A percentile compares a stretch with the other conserved stretches of the same genome.
phyloP scores from a whole-genome alignment of 1,284 basidiomycete genomes.

The Marasmius sp. region DNA sequence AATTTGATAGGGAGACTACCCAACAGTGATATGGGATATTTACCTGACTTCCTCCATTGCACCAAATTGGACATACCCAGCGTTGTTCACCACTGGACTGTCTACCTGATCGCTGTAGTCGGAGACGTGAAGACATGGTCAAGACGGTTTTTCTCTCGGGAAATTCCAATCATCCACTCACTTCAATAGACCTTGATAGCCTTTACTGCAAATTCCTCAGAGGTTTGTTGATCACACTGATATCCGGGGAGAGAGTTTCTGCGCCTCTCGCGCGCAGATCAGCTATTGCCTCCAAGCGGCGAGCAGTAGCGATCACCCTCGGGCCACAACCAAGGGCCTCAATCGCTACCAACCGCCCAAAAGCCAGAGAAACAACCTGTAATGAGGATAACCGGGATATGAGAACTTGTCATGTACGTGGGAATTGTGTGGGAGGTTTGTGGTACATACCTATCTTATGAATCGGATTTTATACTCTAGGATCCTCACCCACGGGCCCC shows the following conservation, averaged over 20 bases:
- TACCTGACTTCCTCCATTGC: slow-evolving; percentile 18
- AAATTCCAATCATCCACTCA: no score
- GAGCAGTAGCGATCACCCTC: slow-evolving; percentile 13
- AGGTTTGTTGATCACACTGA: background rate
- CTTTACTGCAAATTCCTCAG: slow-evolving; percentile 13
- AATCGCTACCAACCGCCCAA: slow-evolving; percentile 15
- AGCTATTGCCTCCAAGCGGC: slow-evolving; percentile 4
- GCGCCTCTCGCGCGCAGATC: slow-evolving; percentile 11
- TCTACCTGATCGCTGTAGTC: slow-evolving; percentile 17
- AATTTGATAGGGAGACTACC: no score
- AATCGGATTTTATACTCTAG: no score
- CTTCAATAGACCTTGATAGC: slow-evolving; percentile 14
- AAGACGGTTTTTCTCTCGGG: no score
- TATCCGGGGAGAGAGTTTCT: slow-evolving; percentile 1
- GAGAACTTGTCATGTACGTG: background rate
- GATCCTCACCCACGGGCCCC: no score
- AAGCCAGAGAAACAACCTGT: slow-evolving; percentile 21
- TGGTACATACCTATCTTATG: no score
- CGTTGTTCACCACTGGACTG: slow-evolving; percentile 21
- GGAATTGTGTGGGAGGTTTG: background rate
- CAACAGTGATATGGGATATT: background rate
- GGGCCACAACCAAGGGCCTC: slow-evolving; percentile 5
- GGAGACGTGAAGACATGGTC: background rate
- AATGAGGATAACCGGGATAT: slow-evolving; percentile 15
- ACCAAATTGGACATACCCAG: slow-evolving; percentile 18